These are phyloP conservation scores for Onygenales sp. DNA, from an alignment of 2,329 filamentous ascomycete genomes.

Conservation along the genomic window DNA sequence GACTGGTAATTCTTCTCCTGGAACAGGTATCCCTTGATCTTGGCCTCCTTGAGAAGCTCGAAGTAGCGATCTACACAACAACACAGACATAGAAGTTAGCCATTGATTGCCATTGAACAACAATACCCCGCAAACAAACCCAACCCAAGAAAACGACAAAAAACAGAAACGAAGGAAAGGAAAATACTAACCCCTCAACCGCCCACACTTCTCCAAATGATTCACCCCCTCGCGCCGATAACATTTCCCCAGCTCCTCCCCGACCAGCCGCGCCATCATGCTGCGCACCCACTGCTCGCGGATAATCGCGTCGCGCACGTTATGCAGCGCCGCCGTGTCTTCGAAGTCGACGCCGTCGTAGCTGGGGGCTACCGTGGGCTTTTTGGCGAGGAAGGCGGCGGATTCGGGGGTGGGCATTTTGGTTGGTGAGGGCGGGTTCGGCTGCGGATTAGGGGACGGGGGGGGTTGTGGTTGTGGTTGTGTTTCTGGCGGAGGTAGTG, in stretches of 20 bases:
- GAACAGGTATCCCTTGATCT: conserved; percentile 55
- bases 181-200: conserved; percentile 49
- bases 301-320: conserved; percentile 55
- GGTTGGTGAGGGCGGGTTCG: conserved; percentile 1
- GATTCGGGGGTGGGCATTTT: conserved; percentile 58
- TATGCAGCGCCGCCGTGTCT: conserved; percentile 54
- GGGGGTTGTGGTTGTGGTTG: not conserved
- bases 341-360: conserved; percentile 60
- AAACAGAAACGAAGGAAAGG: not conserved
- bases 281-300: conserved; percentile 59
- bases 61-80: conserved; percentile 52
- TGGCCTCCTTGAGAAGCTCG: conserved; percentile 52
- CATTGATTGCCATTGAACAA: not conserved
- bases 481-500: no score
- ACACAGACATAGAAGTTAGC: not conserved
- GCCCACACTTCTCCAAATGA: conserved; percentile 58
- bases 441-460: not conserved
- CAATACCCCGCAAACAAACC: not conserved
- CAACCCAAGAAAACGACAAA: not conserved
- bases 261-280: conserved; percentile 58
- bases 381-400: conserved; percentile 53
- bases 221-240: conserved; percentile 57
- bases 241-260: conserved; percentile 59
- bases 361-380: conserved; percentile 55
- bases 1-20: conserved; percentile 54